Conservation (phyloP, 164 flowering plant genomes). For the Macadamia tetraphylla region DNA sequence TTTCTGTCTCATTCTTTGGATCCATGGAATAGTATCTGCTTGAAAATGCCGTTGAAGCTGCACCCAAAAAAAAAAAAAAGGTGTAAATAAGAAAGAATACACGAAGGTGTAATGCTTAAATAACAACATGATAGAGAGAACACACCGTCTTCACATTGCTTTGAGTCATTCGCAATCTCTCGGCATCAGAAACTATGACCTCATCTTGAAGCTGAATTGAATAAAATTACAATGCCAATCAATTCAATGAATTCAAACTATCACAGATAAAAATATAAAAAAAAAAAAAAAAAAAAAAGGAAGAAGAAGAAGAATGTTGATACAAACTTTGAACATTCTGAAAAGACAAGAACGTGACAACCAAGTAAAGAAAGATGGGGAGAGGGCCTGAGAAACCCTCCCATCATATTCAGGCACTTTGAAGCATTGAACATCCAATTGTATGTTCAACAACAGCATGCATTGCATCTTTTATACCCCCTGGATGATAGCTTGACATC, state of each 20-base stretch:
- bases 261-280: too few species aligned
- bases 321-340: background rate
- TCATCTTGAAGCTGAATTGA: conserved; percentile 89
- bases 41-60: conserved; percentile 97
- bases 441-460: too few species aligned
- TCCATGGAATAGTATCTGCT: conserved; percentile 89
- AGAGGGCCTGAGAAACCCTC: too few species aligned
- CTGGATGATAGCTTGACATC: too few species aligned
- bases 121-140: background rate
- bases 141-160: conserved; percentile 83
- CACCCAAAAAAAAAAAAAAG: background rate
- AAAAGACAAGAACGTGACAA: background rate
- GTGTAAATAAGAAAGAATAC: background rate
- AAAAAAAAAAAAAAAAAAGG: too few species aligned
- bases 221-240: conserved; percentile 2
- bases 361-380: too few species aligned
- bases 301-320: background rate
- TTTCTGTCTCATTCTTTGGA: conserved; percentile 77
- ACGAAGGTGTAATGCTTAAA: conserved; percentile 1
- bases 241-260: background rate
- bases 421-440: too few species aligned
- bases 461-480: too few species aligned
- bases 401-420: too few species aligned
- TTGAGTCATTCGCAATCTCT: conserved; percentile 78
- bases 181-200: conserved; percentile 83